These are phyloP conservation scores for Flagelloscypha sp. DNA, from an alignment of 768 basidiomycete genomes.

Conservation along the genomic window DNA sequence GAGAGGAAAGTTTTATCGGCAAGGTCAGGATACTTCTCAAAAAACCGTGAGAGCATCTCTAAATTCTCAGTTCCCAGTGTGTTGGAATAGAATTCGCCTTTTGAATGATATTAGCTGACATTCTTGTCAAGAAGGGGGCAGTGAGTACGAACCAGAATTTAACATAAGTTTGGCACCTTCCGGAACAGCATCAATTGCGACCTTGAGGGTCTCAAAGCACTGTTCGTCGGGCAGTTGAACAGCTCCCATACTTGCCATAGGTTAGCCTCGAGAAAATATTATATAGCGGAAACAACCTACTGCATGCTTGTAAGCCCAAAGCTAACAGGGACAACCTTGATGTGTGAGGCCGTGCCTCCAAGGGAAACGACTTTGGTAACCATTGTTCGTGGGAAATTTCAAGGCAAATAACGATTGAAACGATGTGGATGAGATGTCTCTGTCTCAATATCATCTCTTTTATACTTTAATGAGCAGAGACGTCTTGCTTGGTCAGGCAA, in stretches of 20 bases:
- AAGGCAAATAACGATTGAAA: too few relatives aligned
- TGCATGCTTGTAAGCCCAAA: too few relatives aligned
- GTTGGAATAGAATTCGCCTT: slow-evolving; percentile 8
- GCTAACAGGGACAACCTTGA: too few relatives aligned
- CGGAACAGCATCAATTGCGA: slow-evolving; percentile 33
- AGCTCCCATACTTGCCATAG: too few relatives aligned
- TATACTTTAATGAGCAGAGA: too few relatives aligned
- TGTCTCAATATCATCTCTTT: too few relatives aligned
- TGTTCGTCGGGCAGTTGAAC: slow-evolving; percentile 45
- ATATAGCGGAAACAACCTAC: too few relatives aligned
- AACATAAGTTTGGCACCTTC: slow-evolving; percentile 38
- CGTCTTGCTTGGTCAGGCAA: too few relatives aligned
- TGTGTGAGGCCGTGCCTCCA: slow-evolving; percentile 18
- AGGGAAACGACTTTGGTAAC: slow-evolving; percentile 15
- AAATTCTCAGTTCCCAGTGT: slow-evolving; percentile 27
- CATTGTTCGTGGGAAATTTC: too few relatives aligned
- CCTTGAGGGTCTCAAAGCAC: slow-evolving; percentile 54
- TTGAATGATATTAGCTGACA: too few relatives aligned
- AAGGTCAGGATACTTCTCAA: slow-evolving; percentile 29
- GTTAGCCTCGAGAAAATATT: too few relatives aligned
- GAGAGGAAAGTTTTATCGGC: slow-evolving; percentile 28
- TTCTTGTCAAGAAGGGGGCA: neutral
- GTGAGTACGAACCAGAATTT: slow-evolving; percentile 33
- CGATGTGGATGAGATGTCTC: too few relatives aligned
- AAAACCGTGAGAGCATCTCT: slow-evolving; percentile 41